Percentiles rank a stretch among this genome's conserved stretches.
Evolutionary conservation across 1,284 basidiomycete species (phyloP).

Genomic region (Tetrapyrgos nigripes): DNA sequence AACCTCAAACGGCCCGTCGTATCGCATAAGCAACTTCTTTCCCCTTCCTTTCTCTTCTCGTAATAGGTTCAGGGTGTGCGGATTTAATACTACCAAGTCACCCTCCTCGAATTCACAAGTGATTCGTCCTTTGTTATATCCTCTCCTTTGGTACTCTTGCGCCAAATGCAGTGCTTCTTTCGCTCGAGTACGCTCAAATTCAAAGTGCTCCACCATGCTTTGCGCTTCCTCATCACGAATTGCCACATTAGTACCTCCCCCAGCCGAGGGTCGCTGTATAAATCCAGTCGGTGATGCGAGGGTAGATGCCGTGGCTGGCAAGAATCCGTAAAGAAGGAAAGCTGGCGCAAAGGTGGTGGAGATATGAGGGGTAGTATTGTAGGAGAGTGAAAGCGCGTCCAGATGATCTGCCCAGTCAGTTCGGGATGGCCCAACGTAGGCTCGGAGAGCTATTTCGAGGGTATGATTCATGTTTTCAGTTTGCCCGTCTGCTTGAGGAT

Average conservation of each 20-base stretch:
- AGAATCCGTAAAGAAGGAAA: slow-evolving; percentile 30
- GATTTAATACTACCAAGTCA: slow-evolving; percentile 30
- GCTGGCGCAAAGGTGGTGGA: slow-evolving; percentile 28
- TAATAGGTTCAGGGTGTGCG: slow-evolving; percentile 23
- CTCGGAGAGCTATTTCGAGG: slow-evolving; percentile 34
- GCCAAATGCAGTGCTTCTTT: slow-evolving; percentile 28
- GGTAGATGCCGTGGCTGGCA: no score
- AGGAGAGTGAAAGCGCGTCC: slow-evolving; percentile 26
- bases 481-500: slow-evolving; percentile 40
- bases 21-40: slow-evolving; percentile 14
- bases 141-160: no score
- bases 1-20: slow-evolving; percentile 15
- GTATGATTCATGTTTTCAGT: slow-evolving; percentile 39
- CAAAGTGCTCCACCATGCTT: slow-evolving; percentile 25
- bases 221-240: slow-evolving; percentile 16
- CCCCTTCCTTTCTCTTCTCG: slow-evolving; percentile 17
- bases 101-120: slow-evolving; percentile 29
- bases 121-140: slow-evolving; percentile 28
- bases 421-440: slow-evolving; percentile 23
- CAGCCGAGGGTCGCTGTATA: neutral
- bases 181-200: slow-evolving; percentile 19
- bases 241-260: neutral
- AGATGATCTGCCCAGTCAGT: slow-evolving; percentile 21
- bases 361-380: slow-evolving; percentile 29
- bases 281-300: neutral